Conservation (phyloP, 164 flowering plant species). For the Vitis labrusca region DNA sequence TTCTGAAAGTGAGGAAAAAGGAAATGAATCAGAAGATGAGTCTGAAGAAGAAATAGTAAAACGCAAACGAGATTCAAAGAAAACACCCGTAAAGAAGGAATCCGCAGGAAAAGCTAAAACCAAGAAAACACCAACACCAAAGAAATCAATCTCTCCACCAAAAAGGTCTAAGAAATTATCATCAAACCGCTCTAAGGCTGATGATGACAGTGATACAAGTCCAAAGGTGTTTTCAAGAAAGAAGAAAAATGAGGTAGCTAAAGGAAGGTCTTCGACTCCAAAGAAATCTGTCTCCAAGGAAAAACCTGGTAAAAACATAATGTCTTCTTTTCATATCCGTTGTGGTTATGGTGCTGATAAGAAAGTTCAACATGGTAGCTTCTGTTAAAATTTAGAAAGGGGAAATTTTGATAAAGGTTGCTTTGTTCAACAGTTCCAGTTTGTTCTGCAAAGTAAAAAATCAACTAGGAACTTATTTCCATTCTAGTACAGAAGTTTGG, state of each 20-base stretch:
- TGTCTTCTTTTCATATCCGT: neutral
- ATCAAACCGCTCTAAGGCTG: conserved; percentile 42
- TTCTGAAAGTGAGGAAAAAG: conserved; percentile 62
- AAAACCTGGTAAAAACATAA: conserved; percentile 41
- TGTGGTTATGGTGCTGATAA: neutral
- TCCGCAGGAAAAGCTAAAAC: conserved; percentile 40
- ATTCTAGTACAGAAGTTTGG: too few relatives aligned
- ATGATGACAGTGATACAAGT: conserved; percentile 37
- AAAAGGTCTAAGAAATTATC: conserved; percentile 41
- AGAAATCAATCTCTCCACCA: conserved; percentile 42
- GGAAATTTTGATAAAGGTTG: too few relatives aligned
- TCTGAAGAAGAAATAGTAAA: conserved; percentile 51
- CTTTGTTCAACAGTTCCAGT: too few relatives aligned
- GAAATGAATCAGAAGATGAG: conserved; percentile 53
- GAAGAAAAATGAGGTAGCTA: conserved; percentile 44
- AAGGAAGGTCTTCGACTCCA: conserved; percentile 45
- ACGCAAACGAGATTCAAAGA: conserved; percentile 29
- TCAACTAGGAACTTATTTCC: too few relatives aligned
- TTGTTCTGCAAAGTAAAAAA: too few relatives aligned
- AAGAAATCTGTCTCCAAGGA: conserved; percentile 51
- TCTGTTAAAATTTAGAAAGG: too few relatives aligned
- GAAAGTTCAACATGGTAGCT: neutral
- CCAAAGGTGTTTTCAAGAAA: conserved; percentile 67
- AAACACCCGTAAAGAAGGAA: conserved; percentile 40
- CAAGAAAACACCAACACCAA: conserved; percentile 35